Evolutionary conservation across 306 rosid species (phyloP), one percentile per base, ranked within the genome.

Genomic region (Pachyrhizus erosus): DNA sequence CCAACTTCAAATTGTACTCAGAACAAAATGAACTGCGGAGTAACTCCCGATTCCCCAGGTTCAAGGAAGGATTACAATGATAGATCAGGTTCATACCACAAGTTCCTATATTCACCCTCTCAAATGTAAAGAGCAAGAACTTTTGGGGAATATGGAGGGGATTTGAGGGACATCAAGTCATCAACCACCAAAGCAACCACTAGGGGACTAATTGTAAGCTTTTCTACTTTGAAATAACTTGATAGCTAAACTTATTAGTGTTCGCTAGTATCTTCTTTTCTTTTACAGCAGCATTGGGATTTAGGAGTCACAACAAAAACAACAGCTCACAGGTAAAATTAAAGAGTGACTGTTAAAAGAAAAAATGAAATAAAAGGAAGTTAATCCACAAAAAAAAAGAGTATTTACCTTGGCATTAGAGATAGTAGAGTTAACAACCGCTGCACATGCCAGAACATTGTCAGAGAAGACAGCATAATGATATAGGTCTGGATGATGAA

Each of bases 381-480:
- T 45, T 61, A 45, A 31, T 46, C 65, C 8, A 45, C 14, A 45
- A 43, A 7, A 27, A 71, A 57, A 70, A 18, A 62, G 20, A 48
- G 14, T 81, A 33, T 61, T 71, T 29, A 81, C 84, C 84, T 73
- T 62, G 75, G 84, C 75, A 61, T 68, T 48, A 34, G 75, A 48
- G 58, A 81, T 51, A 17, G 84, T 81, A 73, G 84, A 81, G 55
- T 81, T 81, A 11, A 81, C 80, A 62, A 81, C 84, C 15, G 52
- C 80, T 9, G 75, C 84, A 81, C 84, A 73, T 60, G 84, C 84
- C 57, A 81, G 57, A 64, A 81, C 84, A 37, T 81, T 81, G 67
- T 81, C 84, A 51, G 84, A 73, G 80, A 81, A 81, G 58, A 81
- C 46, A 62, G 75, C 84, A 49, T 81, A 81, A 73, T 81, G 84